phyloP scores from a whole-genome alignment of 805 yeast species.

The Torulaspora quercuum region DNA sequence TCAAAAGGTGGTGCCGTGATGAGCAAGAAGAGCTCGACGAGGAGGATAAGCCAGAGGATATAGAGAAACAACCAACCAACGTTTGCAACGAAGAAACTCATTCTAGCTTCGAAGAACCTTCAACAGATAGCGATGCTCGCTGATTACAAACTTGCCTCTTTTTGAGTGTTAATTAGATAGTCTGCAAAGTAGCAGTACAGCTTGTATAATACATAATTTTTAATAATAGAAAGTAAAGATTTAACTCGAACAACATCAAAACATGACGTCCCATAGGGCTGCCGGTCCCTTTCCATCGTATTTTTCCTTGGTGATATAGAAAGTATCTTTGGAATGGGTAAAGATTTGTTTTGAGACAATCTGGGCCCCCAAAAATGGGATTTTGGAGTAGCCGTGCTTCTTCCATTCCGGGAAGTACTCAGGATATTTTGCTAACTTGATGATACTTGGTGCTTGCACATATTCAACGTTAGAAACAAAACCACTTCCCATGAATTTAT shows the following conservation, averaged over 20 bases:
- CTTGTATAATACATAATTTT: too few relatives aligned
- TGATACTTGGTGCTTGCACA: conserved; percentile 75
- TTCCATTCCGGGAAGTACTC: conserved; percentile 97
- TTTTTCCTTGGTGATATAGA: conserved; percentile 63
- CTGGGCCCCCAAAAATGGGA: conserved; percentile 80
- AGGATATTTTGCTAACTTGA: conserved; percentile 67
- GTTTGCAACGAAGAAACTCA: neutral
- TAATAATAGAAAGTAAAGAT: too few relatives aligned
- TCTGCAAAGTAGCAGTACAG: neutral
- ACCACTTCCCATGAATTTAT: conserved; percentile 30
- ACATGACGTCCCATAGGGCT: conserved; percentile 67
- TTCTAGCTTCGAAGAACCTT: neutral
- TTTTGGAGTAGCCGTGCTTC: conserved; percentile 68
- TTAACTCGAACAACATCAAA: conserved; percentile 21
- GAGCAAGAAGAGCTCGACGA: conserved; percentile 19
- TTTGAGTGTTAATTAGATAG: conserved; percentile 2
- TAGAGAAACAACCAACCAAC: conserved; percentile 7
- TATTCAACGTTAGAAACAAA: conserved; percentile 34
- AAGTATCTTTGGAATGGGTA: conserved; percentile 57
- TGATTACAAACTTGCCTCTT: too few relatives aligned
- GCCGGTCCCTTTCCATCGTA: conserved; percentile 80
- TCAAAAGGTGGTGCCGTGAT: conserved; percentile 59
- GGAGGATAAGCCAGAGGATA: conserved; percentile 6
- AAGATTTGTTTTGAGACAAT: conserved; percentile 84
- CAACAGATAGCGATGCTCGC: neutral